Base-by-base conservation (phyloP, 1,284 basidiomycete genomes). In the Peniophora sp. region DNA sequence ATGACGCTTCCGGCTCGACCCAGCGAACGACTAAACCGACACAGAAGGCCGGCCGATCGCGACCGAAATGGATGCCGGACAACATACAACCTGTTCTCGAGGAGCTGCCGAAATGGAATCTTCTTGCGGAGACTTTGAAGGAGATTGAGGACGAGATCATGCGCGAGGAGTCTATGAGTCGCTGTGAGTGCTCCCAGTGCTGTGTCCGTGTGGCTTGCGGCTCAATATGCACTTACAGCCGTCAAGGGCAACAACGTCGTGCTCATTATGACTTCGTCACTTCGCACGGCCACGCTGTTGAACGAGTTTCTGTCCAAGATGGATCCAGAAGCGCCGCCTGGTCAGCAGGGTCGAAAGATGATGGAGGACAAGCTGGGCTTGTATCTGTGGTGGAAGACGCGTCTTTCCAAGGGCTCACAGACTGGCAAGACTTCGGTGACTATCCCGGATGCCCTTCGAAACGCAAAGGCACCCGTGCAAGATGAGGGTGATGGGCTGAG, bases 51-150 rank as follows among this genome's bases (percentile, higher is more conserved):
- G 48, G 2, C 20, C 24, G 34, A 23, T 41, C 45, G 23, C 45
- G 50, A 50, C 60, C 63, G 25, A 66, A 58, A 34, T 91, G 92
- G 83, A 60, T 94, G 10, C 89, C 92, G 0, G 74, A 81, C 9
- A 87, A 83, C 0, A 85, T 97, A 62, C 83, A 92, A 39, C 89
- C 92, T 0, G 81, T 94, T 0, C 73, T 99, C 17, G 96, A 99
- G 65, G 95, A 97, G 63, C 78, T 91, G 38, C 96, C 96, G 0
- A 99, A 99, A 63, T 99, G 97, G 96, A 78, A 77, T 49, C 67
- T 97, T 2, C 70, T 99, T 2, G 80, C 84, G 0, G 90, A 94
- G 12, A 79, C 97, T 0, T 65, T 99, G 47, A 79, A 92, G 55
- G 97, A 99, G 69, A 89, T 95, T 3, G 97, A 99, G 66, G 85